A percentile compares a stretch with the other conserved stretches of the same genome.
These are phyloP conservation scores for Apiospora rasikravindrae DNA, from an alignment of 2,329 filamentous ascomycete species.

Conservation along the genomic window DNA sequence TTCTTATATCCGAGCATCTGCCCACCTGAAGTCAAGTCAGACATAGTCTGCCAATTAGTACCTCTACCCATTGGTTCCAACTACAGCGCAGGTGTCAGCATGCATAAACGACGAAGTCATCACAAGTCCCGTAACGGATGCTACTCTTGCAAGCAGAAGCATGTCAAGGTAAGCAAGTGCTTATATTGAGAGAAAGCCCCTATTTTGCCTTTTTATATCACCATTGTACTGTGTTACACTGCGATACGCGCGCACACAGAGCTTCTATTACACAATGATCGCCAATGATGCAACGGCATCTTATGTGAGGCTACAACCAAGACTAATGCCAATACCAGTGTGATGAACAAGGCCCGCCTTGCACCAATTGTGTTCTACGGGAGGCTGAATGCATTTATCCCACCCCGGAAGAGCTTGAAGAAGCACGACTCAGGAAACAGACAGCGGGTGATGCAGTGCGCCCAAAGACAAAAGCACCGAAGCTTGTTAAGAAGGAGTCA, in stretches of 20 bases:
- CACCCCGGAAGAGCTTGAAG: constrained; percentile 2
- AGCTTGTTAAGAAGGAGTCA: not conserved
- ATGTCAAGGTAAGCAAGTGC: constrained; percentile 7
- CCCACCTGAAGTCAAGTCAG: not conserved
- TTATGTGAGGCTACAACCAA: not conserved
- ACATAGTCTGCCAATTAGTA: not conserved
- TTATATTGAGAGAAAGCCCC: not conserved
- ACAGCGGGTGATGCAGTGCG: not conserved
- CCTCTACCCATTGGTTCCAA: not conserved
- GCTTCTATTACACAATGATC: not conserved
- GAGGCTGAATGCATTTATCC: constrained; percentile 4
- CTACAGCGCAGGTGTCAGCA: not conserved
- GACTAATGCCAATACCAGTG: not conserved
- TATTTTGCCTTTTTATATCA: not conserved
- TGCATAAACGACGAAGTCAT: not conserved
- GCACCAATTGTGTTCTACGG: not conserved
- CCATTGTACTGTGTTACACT: no score
- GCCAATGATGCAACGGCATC: not conserved
- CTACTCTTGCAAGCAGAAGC: constrained; percentile 16
- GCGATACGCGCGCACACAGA: not conserved
- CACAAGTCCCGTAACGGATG: constrained; percentile 16
- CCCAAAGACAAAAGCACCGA: not conserved
- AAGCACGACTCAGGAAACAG: not conserved
- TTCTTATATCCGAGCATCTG: not conserved
- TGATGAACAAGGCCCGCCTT: constrained; percentile 13